Percentiles rank a stretch among this genome's conserved stretches.
Evolutionary conservation across 345 rosid genomes (phyloP).

Genomic region (Iberis pinnata): DNA sequence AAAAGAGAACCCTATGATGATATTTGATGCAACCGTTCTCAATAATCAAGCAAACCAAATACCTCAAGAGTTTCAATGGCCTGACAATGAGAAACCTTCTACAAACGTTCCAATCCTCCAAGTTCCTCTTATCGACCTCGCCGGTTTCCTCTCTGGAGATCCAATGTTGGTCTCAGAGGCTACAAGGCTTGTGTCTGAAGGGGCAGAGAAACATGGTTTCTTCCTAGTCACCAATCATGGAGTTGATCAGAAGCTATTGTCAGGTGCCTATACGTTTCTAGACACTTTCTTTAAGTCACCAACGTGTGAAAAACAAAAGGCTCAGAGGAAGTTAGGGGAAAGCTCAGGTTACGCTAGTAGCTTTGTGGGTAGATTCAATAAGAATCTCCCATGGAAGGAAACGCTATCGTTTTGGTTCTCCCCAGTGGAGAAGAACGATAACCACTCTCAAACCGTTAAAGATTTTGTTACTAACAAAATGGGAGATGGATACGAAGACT

Average conservation of each 20-base stretch:
- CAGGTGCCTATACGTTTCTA: conserved; percentile 40
- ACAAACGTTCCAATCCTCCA: conserved; percentile 38
- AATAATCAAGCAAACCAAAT: conserved; percentile 41
- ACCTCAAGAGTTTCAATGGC: conserved; percentile 82
- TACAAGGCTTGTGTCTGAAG: conserved; percentile 44
- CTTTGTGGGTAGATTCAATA: conserved; percentile 68
- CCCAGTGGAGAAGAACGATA: conserved; percentile 24
- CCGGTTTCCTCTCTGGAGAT: conserved; percentile 49
- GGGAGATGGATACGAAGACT: conserved; percentile 53
- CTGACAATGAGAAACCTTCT: conserved; percentile 65
- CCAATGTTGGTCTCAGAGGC: conserved; percentile 35
- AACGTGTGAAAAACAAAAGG: conserved; percentile 48
- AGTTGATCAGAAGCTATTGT: conserved; percentile 43
- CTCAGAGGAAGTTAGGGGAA: conserved; percentile 58
- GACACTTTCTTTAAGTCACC: conserved; percentile 53
- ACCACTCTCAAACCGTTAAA: conserved; percentile 27
- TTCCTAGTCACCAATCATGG: conserved; percentile 74
- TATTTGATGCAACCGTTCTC: too few relatives aligned
- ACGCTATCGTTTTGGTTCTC: conserved; percentile 63
- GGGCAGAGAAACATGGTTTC: conserved; percentile 73
- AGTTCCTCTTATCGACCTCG: conserved; percentile 62
- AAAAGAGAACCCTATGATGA: too few relatives aligned
- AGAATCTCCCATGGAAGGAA: conserved; percentile 93
- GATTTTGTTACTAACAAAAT: conserved; percentile 42
- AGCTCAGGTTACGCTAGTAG: conserved; percentile 77